phyloP scores from a whole-genome alignment of 2,329 filamentous ascomycete species.

The Aspergillus oerlinghausenensis region DNA sequence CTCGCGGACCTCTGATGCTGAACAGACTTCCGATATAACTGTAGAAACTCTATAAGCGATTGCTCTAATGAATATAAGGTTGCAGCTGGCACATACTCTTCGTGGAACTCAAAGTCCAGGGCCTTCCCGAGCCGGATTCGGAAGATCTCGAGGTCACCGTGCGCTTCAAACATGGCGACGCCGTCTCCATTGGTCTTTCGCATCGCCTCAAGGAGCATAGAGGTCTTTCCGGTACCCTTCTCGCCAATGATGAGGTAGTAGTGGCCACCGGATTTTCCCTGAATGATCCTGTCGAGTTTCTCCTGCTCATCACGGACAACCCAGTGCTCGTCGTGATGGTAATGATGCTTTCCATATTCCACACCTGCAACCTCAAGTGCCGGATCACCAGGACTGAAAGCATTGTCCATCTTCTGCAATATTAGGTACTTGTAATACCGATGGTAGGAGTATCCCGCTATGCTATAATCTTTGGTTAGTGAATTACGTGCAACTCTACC shows the following conservation, averaged over 20 bases:
- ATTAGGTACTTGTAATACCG: constrained; percentile 85
- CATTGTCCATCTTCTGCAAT: constrained; percentile 85
- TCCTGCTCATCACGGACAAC: constrained; percentile 76
- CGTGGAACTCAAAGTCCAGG: constrained; percentile 92
- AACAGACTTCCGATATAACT: constrained; percentile 82
- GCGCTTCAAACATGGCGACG: constrained; percentile 92
- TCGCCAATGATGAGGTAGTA: constrained; percentile 92
- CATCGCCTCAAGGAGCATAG: constrained; percentile 96
- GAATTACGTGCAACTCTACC: not conserved
- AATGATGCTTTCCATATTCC: constrained; percentile 33
- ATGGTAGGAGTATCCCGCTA: constrained; percentile 74
- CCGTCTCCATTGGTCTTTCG: constrained; percentile 83
- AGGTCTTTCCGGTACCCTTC: constrained; percentile 94
- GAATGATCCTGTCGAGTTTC: constrained; percentile 76
- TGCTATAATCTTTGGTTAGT: constrained; percentile 22
- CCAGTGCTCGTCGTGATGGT: constrained; percentile 61
- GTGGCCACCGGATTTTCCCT: constrained; percentile 68
- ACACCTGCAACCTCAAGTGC: constrained; percentile 73
- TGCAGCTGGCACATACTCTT: constrained; percentile 62
- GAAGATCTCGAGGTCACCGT: constrained; percentile 92
- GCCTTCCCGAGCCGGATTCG: constrained; percentile 88
- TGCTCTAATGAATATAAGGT: not conserved
- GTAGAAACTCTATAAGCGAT: constrained; percentile 9
- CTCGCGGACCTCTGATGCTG: constrained; percentile 85
- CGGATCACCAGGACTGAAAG: constrained; percentile 88